Base-by-base conservation (phyloP, 2,329 filamentous ascomycete species). In the Diatrype stigma region DNA sequence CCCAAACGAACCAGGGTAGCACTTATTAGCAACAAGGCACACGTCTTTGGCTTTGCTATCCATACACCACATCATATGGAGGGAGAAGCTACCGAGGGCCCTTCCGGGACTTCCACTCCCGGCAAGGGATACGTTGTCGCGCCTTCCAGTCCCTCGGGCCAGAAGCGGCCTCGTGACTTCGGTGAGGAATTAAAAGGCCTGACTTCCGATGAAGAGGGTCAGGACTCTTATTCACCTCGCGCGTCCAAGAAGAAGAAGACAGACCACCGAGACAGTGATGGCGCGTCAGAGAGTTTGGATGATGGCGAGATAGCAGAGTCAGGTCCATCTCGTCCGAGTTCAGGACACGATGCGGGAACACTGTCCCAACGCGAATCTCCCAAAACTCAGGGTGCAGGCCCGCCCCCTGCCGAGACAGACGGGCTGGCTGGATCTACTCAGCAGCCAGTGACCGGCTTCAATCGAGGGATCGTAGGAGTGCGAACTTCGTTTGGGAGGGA, bases 251-350 rank as follows among this genome's bases (percentile, higher is more conserved):
- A 57, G 49, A 57, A 48, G 49, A 66, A 57, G 48, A 50, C 47
- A 37, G 48, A 40, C 12, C n/a, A 50, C 32, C 35, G 37, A n/a
- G 47, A 49, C 26, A 44, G 38, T 47, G 53, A 51, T 28, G 50
- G 52, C 45, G 54, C 56, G 17, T 56, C 60, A 23, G 63, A 62
- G 32, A 54, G 57, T 42, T 47, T 66, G 30, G 67, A 68, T 19
- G 65, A 70, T 48, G 67, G 64, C 46, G 66, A 69, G 56, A 65
- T 65, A 56, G 58, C 63, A 55, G 66, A 67, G 49, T 58, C 58
- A 14, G 49, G 38, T 51, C 53, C 48, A 21, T 40, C 49, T 51
- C 47, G 47, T 45, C 40, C 40, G 19, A 6, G 21, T 26, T n/a
- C 40, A n/a, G 21, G 22, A 22, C 38, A 34, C 23, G 47, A 45